Evolutionary conservation across 2,329 filamentous ascomycete genomes (phyloP), one percentile per base, ranked within the genome.

Genomic region (Amauroascus verrucosus): DNA sequence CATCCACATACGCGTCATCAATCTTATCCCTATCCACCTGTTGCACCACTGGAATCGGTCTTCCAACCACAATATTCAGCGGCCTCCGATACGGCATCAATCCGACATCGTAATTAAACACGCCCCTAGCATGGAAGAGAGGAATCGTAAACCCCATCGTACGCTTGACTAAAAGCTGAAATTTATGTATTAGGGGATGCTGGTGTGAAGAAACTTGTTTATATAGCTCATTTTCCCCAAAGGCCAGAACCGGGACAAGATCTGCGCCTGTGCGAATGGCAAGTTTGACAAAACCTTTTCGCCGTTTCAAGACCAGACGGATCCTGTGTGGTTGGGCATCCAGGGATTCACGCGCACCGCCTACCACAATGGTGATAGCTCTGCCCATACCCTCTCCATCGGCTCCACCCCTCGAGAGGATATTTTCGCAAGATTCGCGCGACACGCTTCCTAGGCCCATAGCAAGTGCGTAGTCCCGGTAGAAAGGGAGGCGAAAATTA

Each of bases 61-160:
- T 77, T 2, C 91, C 91, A 13, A 95, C 86, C 11, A 98, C 90
- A 46, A 96, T 81, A 65, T 97, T 93, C 55, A 98, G 75, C 9
- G 88, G 84, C 48, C 84, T 77, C 11, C 93, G 82, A 68, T 96
- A 97, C 0, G 93, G 93, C 87, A 97, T 89, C 62, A 97, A 74
- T 3, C 93, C 93, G 13, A 96, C 88, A 67, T 98, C 93, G 66
- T 98, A 97, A 69, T 98, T 98, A 72, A 97, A 95, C 38, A 97
- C 84, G 11, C 91, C 91, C 24, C 90, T 75, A 2, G 90, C 91
- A 67, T 95, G 89, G 63, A 96, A 85, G 26, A 95, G 78, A 0
- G 93, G 90, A 9, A 97, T 77, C 0, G 93, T 97, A 63, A 96
- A 98, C 49, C 94, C 94, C 75, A 94, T 82, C 5, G 85, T 75